Conservation (phyloP, 2,329 filamentous ascomycete genomes). For the Sporothrix euskadiensis region DNA sequence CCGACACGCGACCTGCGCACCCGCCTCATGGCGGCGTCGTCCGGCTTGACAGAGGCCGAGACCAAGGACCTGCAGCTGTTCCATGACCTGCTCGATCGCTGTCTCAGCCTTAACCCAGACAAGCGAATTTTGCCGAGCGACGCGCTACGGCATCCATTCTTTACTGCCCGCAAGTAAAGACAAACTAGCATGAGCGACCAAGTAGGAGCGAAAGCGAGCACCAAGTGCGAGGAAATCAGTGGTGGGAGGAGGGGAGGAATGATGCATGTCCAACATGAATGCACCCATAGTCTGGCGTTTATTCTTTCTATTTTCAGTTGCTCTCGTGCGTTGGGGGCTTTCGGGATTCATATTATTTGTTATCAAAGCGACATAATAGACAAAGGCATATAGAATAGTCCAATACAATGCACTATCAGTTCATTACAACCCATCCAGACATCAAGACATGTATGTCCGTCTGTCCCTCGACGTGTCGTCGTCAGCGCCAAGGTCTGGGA, state of each 20-base stretch:
- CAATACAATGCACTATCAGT: background rate
- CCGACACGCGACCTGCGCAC: conserved; percentile 80
- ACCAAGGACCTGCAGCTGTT: conserved; percentile 78
- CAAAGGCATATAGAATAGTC: background rate
- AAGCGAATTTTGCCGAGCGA: conserved; percentile 86
- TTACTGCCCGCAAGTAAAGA: conserved; percentile 49
- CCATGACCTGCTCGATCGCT: conserved; percentile 83
- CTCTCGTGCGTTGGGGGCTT: background rate
- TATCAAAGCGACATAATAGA: background rate
- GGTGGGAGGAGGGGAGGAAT: background rate
- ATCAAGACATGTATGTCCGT: background rate
- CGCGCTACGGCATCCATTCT: conserved; percentile 87
- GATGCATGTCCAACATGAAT: background rate
- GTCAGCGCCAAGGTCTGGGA: background rate
- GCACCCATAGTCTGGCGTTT: background rate
- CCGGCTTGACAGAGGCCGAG: conserved; percentile 72
- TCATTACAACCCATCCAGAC: background rate
- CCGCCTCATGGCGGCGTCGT: conserved; percentile 71
- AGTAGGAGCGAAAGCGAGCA: background rate
- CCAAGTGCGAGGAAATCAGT: background rate
- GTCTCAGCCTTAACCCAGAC: conserved; percentile 85
- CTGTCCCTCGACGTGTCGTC: background rate
- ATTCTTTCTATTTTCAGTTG: background rate
- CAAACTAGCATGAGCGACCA: too few species aligned
- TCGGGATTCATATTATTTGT: background rate